Evolutionary conservation across 2,329 filamentous ascomycete species (phyloP).

Genomic region (Bipolaris bicolor): DNA sequence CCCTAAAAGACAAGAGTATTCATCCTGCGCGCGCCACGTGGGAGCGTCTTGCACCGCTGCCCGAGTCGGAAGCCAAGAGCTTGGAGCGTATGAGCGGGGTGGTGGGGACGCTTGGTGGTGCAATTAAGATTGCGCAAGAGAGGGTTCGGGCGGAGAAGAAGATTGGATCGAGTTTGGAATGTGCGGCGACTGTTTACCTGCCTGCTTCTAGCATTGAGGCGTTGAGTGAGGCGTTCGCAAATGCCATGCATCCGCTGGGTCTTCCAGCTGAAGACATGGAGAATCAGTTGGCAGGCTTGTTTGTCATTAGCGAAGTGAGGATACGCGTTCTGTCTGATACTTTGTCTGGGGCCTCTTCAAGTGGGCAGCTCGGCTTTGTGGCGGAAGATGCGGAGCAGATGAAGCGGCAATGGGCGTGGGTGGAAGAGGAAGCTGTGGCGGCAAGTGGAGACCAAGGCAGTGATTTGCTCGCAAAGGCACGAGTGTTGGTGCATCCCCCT

Average conservation of each 20-base stretch:
- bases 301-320: conserved; percentile 52
- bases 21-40: conserved; percentile 38
- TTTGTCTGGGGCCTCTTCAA: not conserved
- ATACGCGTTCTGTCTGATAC: conserved; percentile 4
- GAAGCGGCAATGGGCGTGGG: conserved; percentile 21
- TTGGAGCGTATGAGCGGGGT: conserved; percentile 38
- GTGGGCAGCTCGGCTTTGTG: not conserved
- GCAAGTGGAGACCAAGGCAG: not conserved
- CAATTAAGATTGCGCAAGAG: conserved; percentile 79
- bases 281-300: conserved; percentile 47
- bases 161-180: conserved; percentile 82
- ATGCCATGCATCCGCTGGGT: conserved; percentile 9
- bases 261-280: conserved; percentile 1
- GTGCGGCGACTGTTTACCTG: conserved; percentile 61
- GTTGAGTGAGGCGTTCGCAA: not conserved
- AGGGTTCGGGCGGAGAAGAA: conserved; percentile 71
- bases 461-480: conserved; percentile 24
- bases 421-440: conserved; percentile 41
- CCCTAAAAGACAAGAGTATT: conserved; percentile 56
- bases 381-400: conserved; percentile 9
- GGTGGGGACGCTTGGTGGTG: conserved; percentile 61
- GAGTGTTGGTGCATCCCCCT: conserved; percentile 52
- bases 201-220: not conserved
- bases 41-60: conserved; percentile 25
- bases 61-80: conserved; percentile 18